Evolutionary conservation across 352 stramenopile genomes (phyloP).

Genomic region (Pythium utonaiense): DNA sequence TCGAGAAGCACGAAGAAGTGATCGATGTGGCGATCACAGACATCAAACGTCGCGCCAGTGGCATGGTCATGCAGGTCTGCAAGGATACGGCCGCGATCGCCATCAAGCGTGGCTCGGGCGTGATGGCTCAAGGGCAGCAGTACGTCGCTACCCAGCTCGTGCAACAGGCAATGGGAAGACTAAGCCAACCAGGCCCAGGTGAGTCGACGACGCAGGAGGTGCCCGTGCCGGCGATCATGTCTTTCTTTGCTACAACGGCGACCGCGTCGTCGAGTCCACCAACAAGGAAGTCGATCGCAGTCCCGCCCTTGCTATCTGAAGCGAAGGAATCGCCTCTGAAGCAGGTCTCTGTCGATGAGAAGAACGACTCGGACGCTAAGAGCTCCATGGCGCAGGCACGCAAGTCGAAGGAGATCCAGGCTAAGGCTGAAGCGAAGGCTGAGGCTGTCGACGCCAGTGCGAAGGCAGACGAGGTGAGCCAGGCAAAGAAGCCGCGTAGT

Average conservation of each 20-base stretch:
- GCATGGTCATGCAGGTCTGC: slow-evolving; percentile 61
- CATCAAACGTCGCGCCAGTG: slow-evolving; percentile 57
- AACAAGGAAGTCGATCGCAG: neutral
- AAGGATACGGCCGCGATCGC: slow-evolving; percentile 63
- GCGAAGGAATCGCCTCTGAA: slow-evolving; percentile 2
- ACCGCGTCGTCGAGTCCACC: neutral
- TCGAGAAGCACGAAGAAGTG: slow-evolving; percentile 58
- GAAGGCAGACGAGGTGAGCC: neutral
- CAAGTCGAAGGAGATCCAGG: neutral
- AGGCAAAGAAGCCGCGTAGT: slow-evolving; percentile 6
- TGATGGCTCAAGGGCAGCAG: slow-evolving; percentile 61
- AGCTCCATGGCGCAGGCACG: neutral
- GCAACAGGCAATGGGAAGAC: slow-evolving; percentile 49
- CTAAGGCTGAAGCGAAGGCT: neutral
- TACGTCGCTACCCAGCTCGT: slow-evolving; percentile 60
- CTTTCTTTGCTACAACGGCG: slow-evolving; percentile 14
- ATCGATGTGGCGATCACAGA: slow-evolving; percentile 56
- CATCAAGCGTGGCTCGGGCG: slow-evolving; percentile 52
- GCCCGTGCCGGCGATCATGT: slow-evolving; percentile 23
- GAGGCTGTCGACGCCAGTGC: neutral
- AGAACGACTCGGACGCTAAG: neutral
- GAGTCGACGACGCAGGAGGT: slow-evolving; percentile 12
- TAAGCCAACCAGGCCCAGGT: neutral
- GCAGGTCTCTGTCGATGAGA: neutral
- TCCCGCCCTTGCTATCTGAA: neutral